Base-by-base conservation (phyloP, 768 basidiomycete genomes). In the Psilocybe tampanensis region DNA sequence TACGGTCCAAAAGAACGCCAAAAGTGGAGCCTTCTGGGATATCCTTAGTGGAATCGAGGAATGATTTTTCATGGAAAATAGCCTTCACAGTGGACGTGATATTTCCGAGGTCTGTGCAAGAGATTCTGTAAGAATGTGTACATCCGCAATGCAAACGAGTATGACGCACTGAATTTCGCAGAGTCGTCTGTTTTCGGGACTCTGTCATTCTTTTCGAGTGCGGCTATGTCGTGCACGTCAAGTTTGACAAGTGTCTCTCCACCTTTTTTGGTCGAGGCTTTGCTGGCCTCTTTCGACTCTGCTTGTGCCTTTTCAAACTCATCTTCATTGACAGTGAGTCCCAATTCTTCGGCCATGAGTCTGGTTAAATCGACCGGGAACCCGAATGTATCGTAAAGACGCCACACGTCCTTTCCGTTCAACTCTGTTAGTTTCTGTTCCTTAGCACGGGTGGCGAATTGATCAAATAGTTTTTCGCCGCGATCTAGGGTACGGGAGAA, bases 401-500 rank as follows among this genome's bases (percentile, higher is more conserved):
- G 84, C 97, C 97, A 99, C 33, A 98, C 93, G 66, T 99, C 96
- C 63, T 88, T 90, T 22, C 97, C 97, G 57, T 78, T 86, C 26
- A 99, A 85, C 62, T 86, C 83, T 36, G 76, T 87, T 4, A 74
- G 65, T 8, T 86, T 88, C 47, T 80, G 75, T 52, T 86, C 81
- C 61, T 79, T 79, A 8, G 95, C 86, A 29, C 82, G 79, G 23
- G 76, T 67, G 19, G 90, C 91, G 71, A 93, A 97, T 63, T 91
- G 86, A 53, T 95, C 93, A 70, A 98, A 99, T 4, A 98, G 80
- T 67, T 88, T 93, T 77, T 99, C 97, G 29, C 97, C 97, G 24
- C 97, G 88, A 71, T 96, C 95, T 29, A 99, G 82, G 8, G 97
- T 98, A n/a, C 94, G 85, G 8, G 95, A 92, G 71, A 99, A 98